A percentile compares a stretch with the other conserved stretches of the same genome.
Conservation (phyloP, 805 yeast species). For the Kazachstania viticola region DNA sequence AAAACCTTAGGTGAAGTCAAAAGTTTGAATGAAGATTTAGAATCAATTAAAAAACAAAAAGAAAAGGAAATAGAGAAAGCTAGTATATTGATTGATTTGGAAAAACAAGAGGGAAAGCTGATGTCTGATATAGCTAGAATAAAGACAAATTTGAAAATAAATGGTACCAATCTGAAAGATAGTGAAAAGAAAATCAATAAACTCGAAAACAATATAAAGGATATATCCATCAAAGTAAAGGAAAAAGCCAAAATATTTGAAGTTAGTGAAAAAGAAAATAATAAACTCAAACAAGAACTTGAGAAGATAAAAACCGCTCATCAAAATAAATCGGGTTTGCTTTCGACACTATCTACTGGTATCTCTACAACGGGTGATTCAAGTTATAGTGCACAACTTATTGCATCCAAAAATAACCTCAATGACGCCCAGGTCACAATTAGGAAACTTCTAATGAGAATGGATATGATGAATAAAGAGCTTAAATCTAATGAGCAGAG, state of each 20-base stretch:
- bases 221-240: slow-evolving; percentile 26
- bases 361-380: slow-evolving; percentile 78
- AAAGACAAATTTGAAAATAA: slow-evolving; percentile 50
- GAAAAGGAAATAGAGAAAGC: slow-evolving; percentile 52
- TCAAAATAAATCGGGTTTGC: slow-evolving; percentile 59
- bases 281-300: slow-evolving; percentile 33
- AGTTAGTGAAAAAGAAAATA: slow-evolving; percentile 35
- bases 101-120: slow-evolving; percentile 41
- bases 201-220: slow-evolving; percentile 26
- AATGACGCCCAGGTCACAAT: slow-evolving; percentile 43
- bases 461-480: slow-evolving; percentile 45
- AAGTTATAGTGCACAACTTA: slow-evolving; percentile 67
- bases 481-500: slow-evolving; percentile 35
- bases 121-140: slow-evolving; percentile 58
- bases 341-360: slow-evolving; percentile 78
- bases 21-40: slow-evolving; percentile 50
- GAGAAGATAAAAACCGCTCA: slow-evolving; percentile 35
- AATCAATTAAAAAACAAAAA: slow-evolving; percentile 38
- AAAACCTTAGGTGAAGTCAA: slow-evolving; percentile 43
- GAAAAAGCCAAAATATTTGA: slow-evolving; percentile 30
- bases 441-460: slow-evolving; percentile 48
- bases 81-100: slow-evolving; percentile 47
- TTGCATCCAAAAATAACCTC: slow-evolving; percentile 45
- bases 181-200: slow-evolving; percentile 31
- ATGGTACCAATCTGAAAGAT: slow-evolving; percentile 45